Conservation (phyloP, 306 rosid genomes). For the Cotoneaster glaucophyllus region DNA sequence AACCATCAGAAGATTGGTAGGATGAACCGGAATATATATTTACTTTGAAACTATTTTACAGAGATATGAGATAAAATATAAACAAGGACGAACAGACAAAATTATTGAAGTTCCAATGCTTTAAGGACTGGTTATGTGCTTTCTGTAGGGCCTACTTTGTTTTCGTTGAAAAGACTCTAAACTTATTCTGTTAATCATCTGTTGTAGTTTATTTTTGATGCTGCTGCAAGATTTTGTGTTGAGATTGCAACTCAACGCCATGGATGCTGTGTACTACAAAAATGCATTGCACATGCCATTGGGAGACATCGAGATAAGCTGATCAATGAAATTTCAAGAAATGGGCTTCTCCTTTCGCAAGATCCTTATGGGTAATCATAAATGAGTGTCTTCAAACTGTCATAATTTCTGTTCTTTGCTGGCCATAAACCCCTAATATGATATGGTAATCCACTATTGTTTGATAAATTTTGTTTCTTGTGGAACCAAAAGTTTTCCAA, state of each 20-base stretch:
- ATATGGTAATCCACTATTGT: background rate
- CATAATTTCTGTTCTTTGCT: background rate
- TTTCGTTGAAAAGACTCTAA: background rate
- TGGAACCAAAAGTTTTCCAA: background rate
- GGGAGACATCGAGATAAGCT: slow-evolving; percentile 44
- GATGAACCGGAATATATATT: background rate
- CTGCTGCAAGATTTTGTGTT: slow-evolving; percentile 48
- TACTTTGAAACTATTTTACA: background rate
- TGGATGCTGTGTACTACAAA: slow-evolving; percentile 77
- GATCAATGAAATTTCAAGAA: slow-evolving; percentile 45
- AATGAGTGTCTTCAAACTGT: background rate
- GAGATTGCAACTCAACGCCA: slow-evolving; percentile 69
- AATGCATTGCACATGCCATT: slow-evolving; percentile 46
- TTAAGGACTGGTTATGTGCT: background rate
- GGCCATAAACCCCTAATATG: background rate
- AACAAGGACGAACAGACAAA: background rate
- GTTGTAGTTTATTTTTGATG: slow-evolving; percentile 55
- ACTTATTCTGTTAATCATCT: slow-evolving; percentile 12
- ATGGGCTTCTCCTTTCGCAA: slow-evolving; percentile 57
- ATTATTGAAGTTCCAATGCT: no score
- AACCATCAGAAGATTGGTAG: background rate
- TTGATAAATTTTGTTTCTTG: background rate
- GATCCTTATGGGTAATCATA: slow-evolving; percentile 64
- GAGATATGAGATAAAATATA: background rate
- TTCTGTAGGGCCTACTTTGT: background rate